Conservation (phyloP, 345 rosid species). For the Reutealis trisperma region DNA sequence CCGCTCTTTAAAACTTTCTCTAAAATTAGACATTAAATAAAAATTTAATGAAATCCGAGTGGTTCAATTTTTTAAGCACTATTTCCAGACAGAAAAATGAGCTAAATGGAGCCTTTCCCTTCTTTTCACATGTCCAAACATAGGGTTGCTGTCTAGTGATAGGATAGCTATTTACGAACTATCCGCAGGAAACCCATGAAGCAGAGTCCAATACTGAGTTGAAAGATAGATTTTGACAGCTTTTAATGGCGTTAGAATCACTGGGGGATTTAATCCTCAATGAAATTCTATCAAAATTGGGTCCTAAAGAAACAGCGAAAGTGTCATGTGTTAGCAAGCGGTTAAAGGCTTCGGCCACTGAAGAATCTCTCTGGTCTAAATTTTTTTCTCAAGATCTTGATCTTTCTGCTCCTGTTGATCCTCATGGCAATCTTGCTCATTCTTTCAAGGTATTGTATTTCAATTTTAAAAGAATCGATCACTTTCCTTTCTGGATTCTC, state of each 20-base stretch:
- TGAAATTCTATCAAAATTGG: slow-evolving; percentile 49
- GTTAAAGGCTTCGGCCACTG: slow-evolving; percentile 50
- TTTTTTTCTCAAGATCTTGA: slow-evolving; percentile 60
- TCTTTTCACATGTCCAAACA: no score
- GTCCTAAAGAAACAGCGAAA: slow-evolving; percentile 47
- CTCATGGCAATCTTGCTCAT: slow-evolving; percentile 52
- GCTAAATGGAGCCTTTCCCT: no score
- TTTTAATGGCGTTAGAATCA: slow-evolving; percentile 54
- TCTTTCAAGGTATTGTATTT: slow-evolving; percentile 74
- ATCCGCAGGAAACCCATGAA: no score
- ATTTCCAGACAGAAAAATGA: no score
- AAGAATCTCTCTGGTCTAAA: slow-evolving; percentile 72
- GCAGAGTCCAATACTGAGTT: no score
- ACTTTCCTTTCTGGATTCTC: background rate
- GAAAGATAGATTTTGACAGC: no score
- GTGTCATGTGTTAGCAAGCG: slow-evolving; percentile 61
- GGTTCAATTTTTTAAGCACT: no score
- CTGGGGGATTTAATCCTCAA: slow-evolving; percentile 66
- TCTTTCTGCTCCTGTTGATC: slow-evolving; percentile 66
- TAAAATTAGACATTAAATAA: no score
- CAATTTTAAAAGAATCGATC: background rate
- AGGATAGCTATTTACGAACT: no score
- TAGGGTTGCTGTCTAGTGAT: no score
- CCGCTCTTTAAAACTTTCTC: no score
- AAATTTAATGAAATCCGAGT: no score